phyloP scores from a whole-genome alignment of 371 early-diverging fungal genomes.

The Entomophthora muscae region DNA sequence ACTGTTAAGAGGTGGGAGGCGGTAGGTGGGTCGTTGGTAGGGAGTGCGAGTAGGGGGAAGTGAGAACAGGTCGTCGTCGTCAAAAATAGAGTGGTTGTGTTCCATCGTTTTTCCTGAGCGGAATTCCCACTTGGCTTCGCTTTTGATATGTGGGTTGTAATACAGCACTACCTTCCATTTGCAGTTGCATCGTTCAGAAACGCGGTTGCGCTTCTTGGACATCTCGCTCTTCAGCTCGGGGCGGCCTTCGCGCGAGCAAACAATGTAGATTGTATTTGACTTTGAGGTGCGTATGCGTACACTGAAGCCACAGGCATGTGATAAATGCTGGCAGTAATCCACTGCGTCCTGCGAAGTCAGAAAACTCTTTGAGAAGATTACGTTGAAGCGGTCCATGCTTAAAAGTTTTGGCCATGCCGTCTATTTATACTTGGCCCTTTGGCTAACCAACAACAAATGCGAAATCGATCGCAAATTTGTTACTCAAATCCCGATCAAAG shows the following conservation, averaged over 20 bases:
- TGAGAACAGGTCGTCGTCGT: background rate
- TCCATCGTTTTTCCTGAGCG: background rate
- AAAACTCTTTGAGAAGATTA: constrained; percentile 1
- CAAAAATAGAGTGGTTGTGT: constrained; percentile 1
- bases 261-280: constrained; percentile 3
- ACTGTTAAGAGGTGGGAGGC: background rate
- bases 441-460: background rate
- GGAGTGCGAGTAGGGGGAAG: background rate
- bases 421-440: background rate
- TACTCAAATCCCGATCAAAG: no score
- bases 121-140: background rate
- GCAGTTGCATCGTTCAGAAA: constrained; percentile 1
- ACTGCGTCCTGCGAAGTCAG: constrained; percentile 8
- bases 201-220: background rate
- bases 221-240: background rate
- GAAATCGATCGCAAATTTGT: no score
- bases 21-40: background rate
- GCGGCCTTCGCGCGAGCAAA: constrained; percentile 4
- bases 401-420: no score
- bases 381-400: constrained; percentile 5
- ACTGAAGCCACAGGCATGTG: constrained; percentile 7
- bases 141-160: background rate
- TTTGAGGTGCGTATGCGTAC: constrained; percentile 7
- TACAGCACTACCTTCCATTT: constrained; percentile 7
- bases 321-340: constrained; percentile 3